Base-by-base conservation (phyloP, 2,329 filamentous ascomycete genomes). In the Colletotrichum ledebouriae region DNA sequence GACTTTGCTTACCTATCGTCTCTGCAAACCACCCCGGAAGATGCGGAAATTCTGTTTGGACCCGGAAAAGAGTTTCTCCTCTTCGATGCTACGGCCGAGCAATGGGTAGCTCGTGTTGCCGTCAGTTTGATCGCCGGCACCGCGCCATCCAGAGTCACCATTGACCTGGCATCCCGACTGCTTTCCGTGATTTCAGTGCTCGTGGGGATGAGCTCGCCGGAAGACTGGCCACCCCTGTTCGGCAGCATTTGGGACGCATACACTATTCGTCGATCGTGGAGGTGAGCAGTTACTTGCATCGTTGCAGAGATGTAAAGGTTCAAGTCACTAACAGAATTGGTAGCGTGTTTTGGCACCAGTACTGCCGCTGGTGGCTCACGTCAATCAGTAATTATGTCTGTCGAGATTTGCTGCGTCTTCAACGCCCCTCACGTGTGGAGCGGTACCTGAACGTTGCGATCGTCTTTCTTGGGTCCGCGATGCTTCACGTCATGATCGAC, bases 401-500 rank as follows among this genome's bases (percentile, higher is more conserved):
- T 3, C 29, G 49, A 4, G 29, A 52, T 15, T 25, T 52, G 2
- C 17, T 52, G 1, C 49, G 4, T 1, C 29, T 52, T 17, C 29
- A 12, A 33, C 49, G 49, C 6, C 49, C 49, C 49, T 52, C 49
- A 0, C 49, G 49, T 3, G 15, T 34, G 0, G 49, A 52, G 49
- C 49, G 49, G 6, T 52, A 52, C 12, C 0, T 17, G 0, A 52
- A 52, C n/a, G 33, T 33, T n/a, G 15, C 49, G n/a, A 1, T 52
- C 1, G 49, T 52, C 0, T 52, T 52, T 11, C 22, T 52, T 13
- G 49, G 49, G 2, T 52, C 49, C 1, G 49, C 22, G 10, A 10
- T 52, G 6, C 13, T 52, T n/a, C 49, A 52, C n/a, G 49, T 52
- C n/a, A n/a, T 52, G 49, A 25, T 52, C 25, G 49, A 52, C 25